Conservation (phyloP, 176 grass and related monocot genomes). For the Triticum turgidum region DNA sequence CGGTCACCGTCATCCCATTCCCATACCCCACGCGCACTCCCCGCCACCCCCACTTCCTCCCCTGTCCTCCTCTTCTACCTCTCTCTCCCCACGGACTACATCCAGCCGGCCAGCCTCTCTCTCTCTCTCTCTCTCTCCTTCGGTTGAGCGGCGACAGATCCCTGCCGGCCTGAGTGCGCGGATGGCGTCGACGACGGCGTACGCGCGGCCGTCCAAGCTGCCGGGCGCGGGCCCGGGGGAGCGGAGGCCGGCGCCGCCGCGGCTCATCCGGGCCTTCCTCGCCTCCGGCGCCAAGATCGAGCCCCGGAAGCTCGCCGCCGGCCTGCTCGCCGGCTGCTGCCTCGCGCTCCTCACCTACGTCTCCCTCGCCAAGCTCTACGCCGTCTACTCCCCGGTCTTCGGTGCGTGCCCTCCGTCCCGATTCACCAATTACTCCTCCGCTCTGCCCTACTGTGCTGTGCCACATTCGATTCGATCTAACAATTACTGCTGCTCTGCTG, state of each 20-base stretch:
- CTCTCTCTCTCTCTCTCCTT: too few species aligned
- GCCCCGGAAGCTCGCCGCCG: slow-evolving; percentile 60
- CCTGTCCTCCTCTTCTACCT: not conserved
- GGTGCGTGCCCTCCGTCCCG: slow-evolving; percentile 9
- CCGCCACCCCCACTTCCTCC: not conserved
- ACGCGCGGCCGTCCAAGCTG: slow-evolving; percentile 40
- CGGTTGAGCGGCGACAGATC: not conserved
- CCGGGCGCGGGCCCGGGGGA: slow-evolving; percentile 1
- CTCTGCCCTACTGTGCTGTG: not conserved
- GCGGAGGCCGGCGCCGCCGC: slow-evolving; percentile 22
- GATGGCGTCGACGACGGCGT: slow-evolving; percentile 44
- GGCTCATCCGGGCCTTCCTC: slow-evolving; percentile 27
- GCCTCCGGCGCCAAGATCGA: slow-evolving; percentile 48
- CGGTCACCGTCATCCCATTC: not conserved
- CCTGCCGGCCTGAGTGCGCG: not conserved
- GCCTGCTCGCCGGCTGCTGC: slow-evolving; percentile 58
- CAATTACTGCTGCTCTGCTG: not conserved
- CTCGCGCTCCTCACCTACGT: slow-evolving; percentile 70
- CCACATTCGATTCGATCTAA: not conserved
- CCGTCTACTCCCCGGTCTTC: slow-evolving; percentile 71
- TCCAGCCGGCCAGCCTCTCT: not conserved
- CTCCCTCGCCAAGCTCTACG: slow-evolving; percentile 67
- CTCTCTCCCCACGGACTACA: not conserved
- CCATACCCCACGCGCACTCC: not conserved
- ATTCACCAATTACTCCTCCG: not conserved